phyloP scores from a whole-genome alignment of 345 rosid genomes.

The Populus pruinosa region DNA sequence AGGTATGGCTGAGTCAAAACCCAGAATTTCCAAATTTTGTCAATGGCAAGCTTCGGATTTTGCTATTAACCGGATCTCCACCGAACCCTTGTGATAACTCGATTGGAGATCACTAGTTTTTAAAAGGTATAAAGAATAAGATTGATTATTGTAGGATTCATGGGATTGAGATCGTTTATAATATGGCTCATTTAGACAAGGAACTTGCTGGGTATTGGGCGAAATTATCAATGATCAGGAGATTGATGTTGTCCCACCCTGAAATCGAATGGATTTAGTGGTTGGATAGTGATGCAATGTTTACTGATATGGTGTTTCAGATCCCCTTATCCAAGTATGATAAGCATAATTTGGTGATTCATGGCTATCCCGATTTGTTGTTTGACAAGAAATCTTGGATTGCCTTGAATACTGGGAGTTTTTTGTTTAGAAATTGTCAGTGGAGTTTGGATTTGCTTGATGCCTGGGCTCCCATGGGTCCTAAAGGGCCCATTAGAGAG shows the following conservation, averaged over 20 bases:
- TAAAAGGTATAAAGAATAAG: constrained; percentile 86
- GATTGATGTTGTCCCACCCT: constrained; percentile 84
- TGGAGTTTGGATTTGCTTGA: constrained; percentile 94
- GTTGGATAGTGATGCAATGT: constrained; percentile 99
- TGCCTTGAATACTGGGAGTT: constrained; percentile 92
- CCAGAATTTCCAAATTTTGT: constrained; percentile 64
- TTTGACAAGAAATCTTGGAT: constrained; percentile 89
- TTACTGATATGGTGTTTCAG: constrained; percentile 93
- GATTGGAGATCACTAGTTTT: constrained; percentile 82
- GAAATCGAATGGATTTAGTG: constrained; percentile 97
- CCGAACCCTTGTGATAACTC: constrained; percentile 92
- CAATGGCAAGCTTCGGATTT: constrained; percentile 60
- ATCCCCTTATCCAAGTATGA: constrained; percentile 56
- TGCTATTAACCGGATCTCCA: constrained; percentile 84
- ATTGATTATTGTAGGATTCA: constrained; percentile 94
- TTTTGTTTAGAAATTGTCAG: constrained; percentile 83
- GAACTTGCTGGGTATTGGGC: constrained; percentile 98
- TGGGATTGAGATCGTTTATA: constrained; percentile 94
- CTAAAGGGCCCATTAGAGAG: constrained; percentile 76
- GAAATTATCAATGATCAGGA: constrained; percentile 80
- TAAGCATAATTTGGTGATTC: constrained; percentile 74
- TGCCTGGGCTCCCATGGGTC: constrained; percentile 97
- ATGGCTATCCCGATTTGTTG: constrained; percentile 85
- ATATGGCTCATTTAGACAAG: constrained; percentile 91
- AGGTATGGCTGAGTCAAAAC: constrained; percentile 60